phyloP scores from a whole-genome alignment of 345 rosid species.

The Lumnitzera littorea region DNA sequence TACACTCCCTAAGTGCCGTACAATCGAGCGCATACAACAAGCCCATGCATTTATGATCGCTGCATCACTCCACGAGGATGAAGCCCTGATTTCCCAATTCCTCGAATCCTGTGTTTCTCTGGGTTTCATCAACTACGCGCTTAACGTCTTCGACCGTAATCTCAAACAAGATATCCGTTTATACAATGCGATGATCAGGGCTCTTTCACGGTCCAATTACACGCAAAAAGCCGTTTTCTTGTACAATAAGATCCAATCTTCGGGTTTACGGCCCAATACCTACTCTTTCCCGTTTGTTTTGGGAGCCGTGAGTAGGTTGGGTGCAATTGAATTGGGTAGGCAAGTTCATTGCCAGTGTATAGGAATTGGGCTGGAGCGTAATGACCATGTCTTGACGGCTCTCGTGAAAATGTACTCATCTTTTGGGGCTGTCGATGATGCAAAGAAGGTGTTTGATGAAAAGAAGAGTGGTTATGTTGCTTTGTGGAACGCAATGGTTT shows the following conservation, averaged over 20 bases:
- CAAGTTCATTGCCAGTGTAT: slow-evolving; percentile 50
- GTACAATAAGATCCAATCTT: slow-evolving; percentile 37
- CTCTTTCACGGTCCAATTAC: slow-evolving; percentile 31
- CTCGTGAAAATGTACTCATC: slow-evolving; percentile 50
- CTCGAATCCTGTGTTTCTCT: slow-evolving; percentile 37
- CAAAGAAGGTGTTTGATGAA: slow-evolving; percentile 54
- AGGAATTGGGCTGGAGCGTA: slow-evolving; percentile 32
- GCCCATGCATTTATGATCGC: slow-evolving; percentile 43
- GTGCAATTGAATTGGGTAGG: slow-evolving; percentile 33
- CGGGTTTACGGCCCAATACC: slow-evolving; percentile 46
- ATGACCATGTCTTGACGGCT: slow-evolving; percentile 39
- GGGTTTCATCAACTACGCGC: slow-evolving; percentile 45
- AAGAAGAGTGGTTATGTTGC: slow-evolving; percentile 21
- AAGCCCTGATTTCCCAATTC: slow-evolving; percentile 36
- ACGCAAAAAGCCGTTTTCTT: slow-evolving; percentile 34
- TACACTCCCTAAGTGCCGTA: slow-evolving; percentile 20
- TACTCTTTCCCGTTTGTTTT: slow-evolving; percentile 57
- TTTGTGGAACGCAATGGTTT: slow-evolving; percentile 61
- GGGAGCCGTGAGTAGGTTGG: slow-evolving; percentile 36
- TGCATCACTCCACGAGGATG: slow-evolving; percentile 31
- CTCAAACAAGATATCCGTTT: slow-evolving; percentile 26
- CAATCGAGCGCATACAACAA: slow-evolving; percentile 35
- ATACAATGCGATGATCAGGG: slow-evolving; percentile 53
- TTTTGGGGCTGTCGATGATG: slow-evolving; percentile 23
- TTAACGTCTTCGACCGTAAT: slow-evolving; percentile 27